Evolutionary conservation across 192 early-diverging fungal genomes (phyloP), one percentile per base, ranked within the genome.

Genomic region (Haplosporangium gracile): DNA sequence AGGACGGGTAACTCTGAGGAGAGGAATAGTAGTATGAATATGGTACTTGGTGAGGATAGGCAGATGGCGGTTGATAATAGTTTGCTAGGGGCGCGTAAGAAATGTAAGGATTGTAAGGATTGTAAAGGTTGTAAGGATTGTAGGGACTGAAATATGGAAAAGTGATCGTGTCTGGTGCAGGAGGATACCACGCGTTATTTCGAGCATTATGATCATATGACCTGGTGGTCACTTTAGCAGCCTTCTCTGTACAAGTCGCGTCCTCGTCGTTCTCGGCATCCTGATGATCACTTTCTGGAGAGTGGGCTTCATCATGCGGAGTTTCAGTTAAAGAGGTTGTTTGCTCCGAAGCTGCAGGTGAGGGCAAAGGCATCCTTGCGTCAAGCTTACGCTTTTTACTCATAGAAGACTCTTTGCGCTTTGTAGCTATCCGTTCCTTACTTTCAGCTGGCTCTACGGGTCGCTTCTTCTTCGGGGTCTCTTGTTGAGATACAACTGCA

Each of bases 1-100:
- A 9, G 34, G 53, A 22, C 38, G 51, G 36, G 24, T 74, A 74
- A 20, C 18, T 38, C 16, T 32, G 73, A 22, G 26, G 18, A 22
- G 57, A 42, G 29, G 49, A 4, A n/a, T 74, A 55, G 51, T 74
- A 55, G 16, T 51, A 34, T 18, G n/a, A 57, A 47, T 74, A 74
- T 36, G 53, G 73, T 65, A 15, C 60, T 11, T 65, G 60, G n/a
- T 65, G 26, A 4, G n/a, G 9, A 32, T 29, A 32, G 10, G 60
- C n/a, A 65, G 29, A 13, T 4, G 26, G 10, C 1, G 60, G 10
- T 4, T 71, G 70, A 39, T 18, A 36, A 42, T 42, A 71, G 38
- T 71, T 42, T 71, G 70, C 36, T 38, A 11, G 38, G 18, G 49
- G 18, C 16, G 5, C 49, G 6, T 43, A 15, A 65, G 60, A 29